Percentiles rank a stretch among this genome's conserved stretches.
Conservation (phyloP, 2,329 filamentous ascomycete genomes). For the Aspergillus tanneri region DNA sequence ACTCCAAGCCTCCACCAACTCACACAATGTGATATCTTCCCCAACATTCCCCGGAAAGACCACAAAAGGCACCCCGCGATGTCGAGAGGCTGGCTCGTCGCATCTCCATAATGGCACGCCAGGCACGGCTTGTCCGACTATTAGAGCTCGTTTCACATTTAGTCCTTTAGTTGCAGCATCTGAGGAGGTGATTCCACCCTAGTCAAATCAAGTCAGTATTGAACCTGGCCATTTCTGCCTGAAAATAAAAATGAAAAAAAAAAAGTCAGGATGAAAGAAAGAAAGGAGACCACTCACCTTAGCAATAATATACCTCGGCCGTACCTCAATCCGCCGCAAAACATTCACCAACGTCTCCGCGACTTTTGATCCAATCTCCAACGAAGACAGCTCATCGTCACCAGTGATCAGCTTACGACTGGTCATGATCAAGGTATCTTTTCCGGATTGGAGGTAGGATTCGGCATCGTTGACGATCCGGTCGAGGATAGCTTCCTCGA, state of each 20-base stretch:
- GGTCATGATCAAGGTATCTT: constrained; percentile 61
- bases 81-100: constrained; percentile 53
- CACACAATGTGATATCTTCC: constrained; percentile 47
- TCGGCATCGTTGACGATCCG: constrained; percentile 40
- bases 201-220: background rate
- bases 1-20: constrained; percentile 47
- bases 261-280: background rate
- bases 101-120: constrained; percentile 61
- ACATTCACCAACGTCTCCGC: constrained; percentile 54
- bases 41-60: constrained; percentile 62
- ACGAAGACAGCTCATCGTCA: constrained; percentile 50
- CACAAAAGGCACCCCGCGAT: constrained; percentile 55
- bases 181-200: constrained; percentile 60
- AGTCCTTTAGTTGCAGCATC: constrained; percentile 60
- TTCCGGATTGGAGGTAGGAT: constrained; percentile 43
- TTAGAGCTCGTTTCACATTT: constrained; percentile 53
- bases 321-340: constrained; percentile 46
- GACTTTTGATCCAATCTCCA: constrained; percentile 56
- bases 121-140: constrained; percentile 58
- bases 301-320: constrained; percentile 58
- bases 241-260: background rate
- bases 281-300: constrained; percentile 36
- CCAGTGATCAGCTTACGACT: constrained; percentile 54
- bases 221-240: background rate
- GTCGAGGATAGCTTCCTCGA: constrained; percentile 18